These are phyloP conservation scores for Dittrichia graveolens DNA, from an alignment of 129 eudicot genomes.

Conservation along the genomic window DNA sequence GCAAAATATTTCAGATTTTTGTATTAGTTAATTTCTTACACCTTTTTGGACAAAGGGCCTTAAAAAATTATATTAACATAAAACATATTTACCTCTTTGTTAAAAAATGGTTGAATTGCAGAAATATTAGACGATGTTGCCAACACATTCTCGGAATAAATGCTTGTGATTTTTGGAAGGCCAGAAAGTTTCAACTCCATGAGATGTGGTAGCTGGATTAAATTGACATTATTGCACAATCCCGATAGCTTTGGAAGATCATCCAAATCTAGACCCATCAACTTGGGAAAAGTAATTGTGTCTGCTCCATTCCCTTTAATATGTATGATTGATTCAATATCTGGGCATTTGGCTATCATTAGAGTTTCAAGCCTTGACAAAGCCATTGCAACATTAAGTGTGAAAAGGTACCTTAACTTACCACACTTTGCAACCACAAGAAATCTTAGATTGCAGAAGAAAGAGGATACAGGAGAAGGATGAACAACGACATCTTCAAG, in stretches of 20 bases:
- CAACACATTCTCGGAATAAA: background rate
- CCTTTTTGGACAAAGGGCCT: too few species aligned
- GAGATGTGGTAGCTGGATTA: background rate
- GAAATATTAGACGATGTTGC: background rate
- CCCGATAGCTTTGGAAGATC: background rate
- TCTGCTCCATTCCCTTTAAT: background rate
- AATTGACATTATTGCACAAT: background rate
- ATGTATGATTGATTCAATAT: background rate
- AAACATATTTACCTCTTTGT: background rate
- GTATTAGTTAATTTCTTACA: too few species aligned
- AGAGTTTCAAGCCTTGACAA: background rate
- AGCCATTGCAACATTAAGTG: background rate
- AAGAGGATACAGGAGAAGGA: background rate
- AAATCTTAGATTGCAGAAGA: background rate
- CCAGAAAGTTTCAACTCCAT: background rate
- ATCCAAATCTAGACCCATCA: background rate
- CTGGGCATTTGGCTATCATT: background rate
- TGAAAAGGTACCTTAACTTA: background rate
- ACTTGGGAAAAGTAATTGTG: background rate
- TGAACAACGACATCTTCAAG: background rate
- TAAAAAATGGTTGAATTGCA: background rate
- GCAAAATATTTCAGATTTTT: too few species aligned
- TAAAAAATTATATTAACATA: background rate
- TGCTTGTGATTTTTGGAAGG: constrained; percentile 6
- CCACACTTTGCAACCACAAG: background rate